These are phyloP conservation scores for Acacia confusa DNA, from an alignment of 306 rosid genomes.

Conservation along the genomic window DNA sequence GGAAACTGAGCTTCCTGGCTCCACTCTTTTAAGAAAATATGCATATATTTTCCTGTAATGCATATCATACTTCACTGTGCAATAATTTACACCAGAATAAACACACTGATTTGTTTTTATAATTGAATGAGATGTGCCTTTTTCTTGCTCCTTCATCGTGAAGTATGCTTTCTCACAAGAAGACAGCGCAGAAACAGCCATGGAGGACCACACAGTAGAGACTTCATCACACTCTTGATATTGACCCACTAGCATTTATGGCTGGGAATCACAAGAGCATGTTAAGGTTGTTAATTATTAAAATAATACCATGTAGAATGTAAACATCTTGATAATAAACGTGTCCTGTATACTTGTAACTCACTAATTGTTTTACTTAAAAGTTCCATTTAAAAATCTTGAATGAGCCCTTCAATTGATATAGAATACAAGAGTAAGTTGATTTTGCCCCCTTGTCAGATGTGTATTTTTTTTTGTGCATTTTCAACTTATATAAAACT, in stretches of 20 bases:
- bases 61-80: neutral
- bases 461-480: no score
- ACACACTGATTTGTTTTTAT: neutral
- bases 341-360: neutral
- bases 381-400: neutral
- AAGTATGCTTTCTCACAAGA: neutral
- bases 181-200: neutral
- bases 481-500: no score
- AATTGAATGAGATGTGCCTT: neutral
- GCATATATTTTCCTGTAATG: neutral
- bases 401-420: neutral
- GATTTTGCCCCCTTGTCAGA: no score
- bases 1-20: neutral
- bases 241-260: neutral
- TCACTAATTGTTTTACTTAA: neutral
- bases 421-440: neutral
- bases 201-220: neutral
- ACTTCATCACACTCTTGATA: neutral
- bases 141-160: neutral
- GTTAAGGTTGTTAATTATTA: neutral
- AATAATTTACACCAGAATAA: neutral
- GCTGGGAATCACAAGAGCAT: neutral
- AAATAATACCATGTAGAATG: neutral
- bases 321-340: neutral
- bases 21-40: neutral